These are phyloP conservation scores for Dendrothele bispora DNA, from an alignment of 768 basidiomycete species.

Conservation along the genomic window DNA sequence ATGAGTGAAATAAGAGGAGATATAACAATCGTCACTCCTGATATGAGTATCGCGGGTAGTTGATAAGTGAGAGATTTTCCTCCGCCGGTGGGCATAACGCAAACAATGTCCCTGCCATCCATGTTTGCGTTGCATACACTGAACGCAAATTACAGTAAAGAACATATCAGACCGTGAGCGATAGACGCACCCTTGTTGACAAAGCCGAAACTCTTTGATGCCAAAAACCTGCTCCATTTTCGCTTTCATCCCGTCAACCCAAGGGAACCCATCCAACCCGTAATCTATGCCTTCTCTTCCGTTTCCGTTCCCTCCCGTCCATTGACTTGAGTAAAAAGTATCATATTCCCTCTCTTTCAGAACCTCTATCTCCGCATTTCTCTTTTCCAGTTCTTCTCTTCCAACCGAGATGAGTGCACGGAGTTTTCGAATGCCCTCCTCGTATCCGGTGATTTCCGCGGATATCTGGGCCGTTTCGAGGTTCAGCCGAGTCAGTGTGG, in stretches of 20 bases:
- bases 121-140: constrained; percentile 93
- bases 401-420: no score
- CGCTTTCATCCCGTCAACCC: constrained; percentile 53
- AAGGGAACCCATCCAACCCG: constrained; percentile 51
- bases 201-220: constrained; percentile 70
- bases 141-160: background rate
- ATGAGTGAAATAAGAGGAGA: constrained; percentile 82
- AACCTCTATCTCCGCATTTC: no score
- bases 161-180: background rate
- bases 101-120: constrained; percentile 83
- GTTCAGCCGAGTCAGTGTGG: no score
- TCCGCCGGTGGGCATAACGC: constrained; percentile 90
- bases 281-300: constrained; percentile 65
- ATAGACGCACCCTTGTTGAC: constrained; percentile 77
- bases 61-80: constrained; percentile 94
- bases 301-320: constrained; percentile 37
- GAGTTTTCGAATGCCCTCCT: no score
- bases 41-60: constrained; percentile 76
- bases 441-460: no score
- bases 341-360: no score
- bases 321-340: no score
- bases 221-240: constrained; percentile 69
- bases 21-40: constrained; percentile 85
- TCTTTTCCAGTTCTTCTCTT: no score
- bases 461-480: no score